phyloP scores from a whole-genome alignment of 2,329 filamentous ascomycete species.

The Cladosporium sp. region DNA sequence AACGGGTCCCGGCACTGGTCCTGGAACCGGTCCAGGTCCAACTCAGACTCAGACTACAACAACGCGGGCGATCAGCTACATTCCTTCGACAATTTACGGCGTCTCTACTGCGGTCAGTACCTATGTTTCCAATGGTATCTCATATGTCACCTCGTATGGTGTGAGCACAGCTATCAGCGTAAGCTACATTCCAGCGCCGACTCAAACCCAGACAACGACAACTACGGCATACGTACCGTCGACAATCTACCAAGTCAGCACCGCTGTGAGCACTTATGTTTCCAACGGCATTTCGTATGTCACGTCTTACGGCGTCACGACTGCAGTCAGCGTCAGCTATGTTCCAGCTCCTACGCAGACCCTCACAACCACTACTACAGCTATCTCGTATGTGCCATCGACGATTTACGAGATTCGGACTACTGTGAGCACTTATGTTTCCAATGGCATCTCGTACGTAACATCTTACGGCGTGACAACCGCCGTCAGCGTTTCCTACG shows the following conservation, averaged over 20 bases:
- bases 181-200: constrained; percentile 19
- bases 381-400: constrained; percentile 14
- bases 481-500: constrained; percentile 13
- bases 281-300: constrained; percentile 24
- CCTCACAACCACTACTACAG: constrained; percentile 23
- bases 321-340: constrained; percentile 22
- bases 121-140: constrained; percentile 23
- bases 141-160: constrained; percentile 23
- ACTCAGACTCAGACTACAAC: constrained; percentile 5
- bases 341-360: constrained; percentile 21
- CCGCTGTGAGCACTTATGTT: constrained; percentile 22
- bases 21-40: constrained; percentile 14
- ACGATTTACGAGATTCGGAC: constrained; percentile 6
- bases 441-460: constrained; percentile 24
- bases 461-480: constrained; percentile 27
- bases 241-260: constrained; percentile 24
- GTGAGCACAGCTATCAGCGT: constrained; percentile 25
- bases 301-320: constrained; percentile 25
- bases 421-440: constrained; percentile 15
- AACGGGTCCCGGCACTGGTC: constrained; percentile 17
- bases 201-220: constrained; percentile 25
- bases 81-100: constrained; percentile 24
- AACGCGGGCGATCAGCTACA: constrained; percentile 11
- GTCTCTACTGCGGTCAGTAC: constrained; percentile 24
- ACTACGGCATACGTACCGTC: constrained; percentile 19